Conservation (phyloP, 73 alveolate species). For the Blepharisma stoltei region DNA sequence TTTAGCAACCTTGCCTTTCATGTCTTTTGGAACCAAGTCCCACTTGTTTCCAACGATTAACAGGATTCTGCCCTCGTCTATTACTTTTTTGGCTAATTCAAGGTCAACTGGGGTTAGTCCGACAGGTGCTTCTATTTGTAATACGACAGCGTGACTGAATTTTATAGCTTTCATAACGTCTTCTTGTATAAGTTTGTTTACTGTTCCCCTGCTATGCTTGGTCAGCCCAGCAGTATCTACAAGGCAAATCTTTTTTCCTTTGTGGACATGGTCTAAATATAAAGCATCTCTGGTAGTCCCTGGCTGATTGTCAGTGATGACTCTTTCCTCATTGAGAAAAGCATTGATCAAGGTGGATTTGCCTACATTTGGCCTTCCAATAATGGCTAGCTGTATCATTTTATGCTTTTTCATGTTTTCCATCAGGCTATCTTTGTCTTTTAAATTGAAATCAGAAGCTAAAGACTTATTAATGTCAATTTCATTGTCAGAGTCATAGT, state of each 20-base stretch:
- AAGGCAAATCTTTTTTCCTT: conserved; percentile 62
- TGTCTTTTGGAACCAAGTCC: conserved; percentile 80
- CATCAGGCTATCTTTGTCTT: conserved; percentile 30
- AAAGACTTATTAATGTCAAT: conserved; percentile 57
- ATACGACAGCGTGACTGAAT: conserved; percentile 69
- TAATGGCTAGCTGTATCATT: conserved; percentile 52
- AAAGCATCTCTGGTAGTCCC: conserved; percentile 88
- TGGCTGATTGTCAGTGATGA: conserved; percentile 73
- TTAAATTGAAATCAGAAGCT: conserved; percentile 32
- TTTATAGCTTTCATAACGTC: conserved; percentile 59
- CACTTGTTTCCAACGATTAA: conserved; percentile 82
- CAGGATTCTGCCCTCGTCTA: conserved; percentile 79
- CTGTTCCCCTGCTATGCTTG: conserved; percentile 27
- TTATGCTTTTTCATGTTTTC: conserved; percentile 35
- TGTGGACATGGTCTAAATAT: conserved; percentile 56
- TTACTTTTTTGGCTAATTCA: conserved; percentile 59
- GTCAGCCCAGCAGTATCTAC: conserved; percentile 91
- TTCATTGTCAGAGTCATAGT: conserved; percentile 81
- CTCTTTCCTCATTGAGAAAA: conserved; percentile 68
- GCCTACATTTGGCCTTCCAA: conserved; percentile 77
- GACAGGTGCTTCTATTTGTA: conserved; percentile 72
- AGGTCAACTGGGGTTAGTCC: conserved; percentile 68
- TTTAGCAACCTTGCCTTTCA: conserved; percentile 63
- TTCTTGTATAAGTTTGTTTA: conserved; percentile 55
- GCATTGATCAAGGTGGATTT: conserved; percentile 75